Evolutionary conservation across 495 filamentous ascomycete species (phyloP).

Genomic region (Aspergillus egyptiacus): DNA sequence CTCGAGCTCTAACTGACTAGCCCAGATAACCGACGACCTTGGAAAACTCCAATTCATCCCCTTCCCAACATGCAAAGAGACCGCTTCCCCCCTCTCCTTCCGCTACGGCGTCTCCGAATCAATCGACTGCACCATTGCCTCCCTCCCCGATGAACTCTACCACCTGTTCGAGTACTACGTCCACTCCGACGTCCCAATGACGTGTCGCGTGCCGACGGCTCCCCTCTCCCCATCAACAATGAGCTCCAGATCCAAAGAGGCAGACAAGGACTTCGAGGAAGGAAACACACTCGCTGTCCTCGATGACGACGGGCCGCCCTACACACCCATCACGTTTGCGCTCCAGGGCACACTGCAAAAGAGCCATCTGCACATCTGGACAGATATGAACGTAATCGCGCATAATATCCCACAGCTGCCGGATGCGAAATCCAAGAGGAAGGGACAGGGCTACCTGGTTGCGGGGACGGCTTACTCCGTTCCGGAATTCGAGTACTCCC

Average conservation of each 20-base stretch:
- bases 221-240: slow-evolving; percentile 18
- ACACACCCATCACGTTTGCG: slow-evolving; percentile 71
- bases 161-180: slow-evolving; percentile 98
- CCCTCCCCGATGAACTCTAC: slow-evolving; percentile 83
- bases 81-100: slow-evolving; percentile 70
- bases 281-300: slow-evolving; percentile 21
- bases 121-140: slow-evolving; percentile 84
- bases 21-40: slow-evolving; percentile 67
- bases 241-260: neutral
- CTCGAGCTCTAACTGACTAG: neutral
- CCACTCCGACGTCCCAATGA: slow-evolving; percentile 88
- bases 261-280: slow-evolving; percentile 5
- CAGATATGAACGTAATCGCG: slow-evolving; percentile 78
- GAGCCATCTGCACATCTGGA: slow-evolving; percentile 85
- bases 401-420: slow-evolving; percentile 54
- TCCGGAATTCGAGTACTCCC: slow-evolving; percentile 53
- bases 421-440: slow-evolving; percentile 17
- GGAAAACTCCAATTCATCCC: slow-evolving; percentile 91
- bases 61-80: slow-evolving; percentile 90
- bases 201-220: slow-evolving; percentile 81
- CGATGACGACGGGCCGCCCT: slow-evolving; percentile 40
- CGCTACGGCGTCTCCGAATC: slow-evolving; percentile 72
- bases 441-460: slow-evolving; percentile 54
- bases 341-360: slow-evolving; percentile 83
- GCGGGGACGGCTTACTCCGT: slow-evolving; percentile 83